A percentile compares a stretch with the other conserved stretches of the same genome.
Conservation (phyloP, 2,329 filamentous ascomycete genomes). For the Aspergillus calidoustus region DNA sequence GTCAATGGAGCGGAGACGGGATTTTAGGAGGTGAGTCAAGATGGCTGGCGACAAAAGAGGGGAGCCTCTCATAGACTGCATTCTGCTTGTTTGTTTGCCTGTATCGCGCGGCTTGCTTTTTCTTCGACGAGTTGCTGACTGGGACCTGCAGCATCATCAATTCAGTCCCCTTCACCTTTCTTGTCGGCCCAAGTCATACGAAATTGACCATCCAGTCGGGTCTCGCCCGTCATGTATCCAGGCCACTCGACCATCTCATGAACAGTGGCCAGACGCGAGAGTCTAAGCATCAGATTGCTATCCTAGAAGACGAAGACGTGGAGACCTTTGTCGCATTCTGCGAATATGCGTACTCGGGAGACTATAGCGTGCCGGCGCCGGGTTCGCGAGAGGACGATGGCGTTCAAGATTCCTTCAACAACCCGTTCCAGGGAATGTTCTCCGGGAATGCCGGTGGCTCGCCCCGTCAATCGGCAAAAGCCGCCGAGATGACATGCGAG, state of each 20-base stretch:
- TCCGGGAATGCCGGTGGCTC: slow-evolving; percentile 19
- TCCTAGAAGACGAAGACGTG: slow-evolving; percentile 53
- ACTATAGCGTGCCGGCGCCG: slow-evolving; percentile 47
- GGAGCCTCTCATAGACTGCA: background rate
- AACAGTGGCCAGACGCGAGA: slow-evolving; percentile 53
- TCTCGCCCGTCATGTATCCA: slow-evolving; percentile 50
- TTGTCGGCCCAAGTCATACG: slow-evolving; percentile 51
- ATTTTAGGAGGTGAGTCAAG: slow-evolving; percentile 23
- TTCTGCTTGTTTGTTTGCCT: slow-evolving; percentile 9
- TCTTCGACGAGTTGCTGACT: slow-evolving; percentile 24
- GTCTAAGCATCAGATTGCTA: slow-evolving; percentile 47
- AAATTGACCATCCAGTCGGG: slow-evolving; percentile 53
- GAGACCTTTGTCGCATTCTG: slow-evolving; percentile 55
- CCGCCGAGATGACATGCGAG: background rate
- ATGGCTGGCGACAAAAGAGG: background rate
- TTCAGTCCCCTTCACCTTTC: slow-evolving; percentile 51
- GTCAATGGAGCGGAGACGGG: slow-evolving; percentile 21
- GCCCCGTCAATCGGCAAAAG: slow-evolving; percentile 3
- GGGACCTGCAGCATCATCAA: slow-evolving; percentile 44
- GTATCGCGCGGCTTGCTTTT: slow-evolving; percentile 1
- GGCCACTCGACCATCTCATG: slow-evolving; percentile 50
- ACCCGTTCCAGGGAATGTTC: slow-evolving; percentile 22
- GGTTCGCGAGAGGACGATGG: slow-evolving; percentile 27
- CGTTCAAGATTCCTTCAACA: slow-evolving; percentile 21
- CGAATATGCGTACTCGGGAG: slow-evolving; percentile 56